Base-by-base conservation (phyloP, 352 stramenopile species). In the Thraustochytrium striatum region DNA sequence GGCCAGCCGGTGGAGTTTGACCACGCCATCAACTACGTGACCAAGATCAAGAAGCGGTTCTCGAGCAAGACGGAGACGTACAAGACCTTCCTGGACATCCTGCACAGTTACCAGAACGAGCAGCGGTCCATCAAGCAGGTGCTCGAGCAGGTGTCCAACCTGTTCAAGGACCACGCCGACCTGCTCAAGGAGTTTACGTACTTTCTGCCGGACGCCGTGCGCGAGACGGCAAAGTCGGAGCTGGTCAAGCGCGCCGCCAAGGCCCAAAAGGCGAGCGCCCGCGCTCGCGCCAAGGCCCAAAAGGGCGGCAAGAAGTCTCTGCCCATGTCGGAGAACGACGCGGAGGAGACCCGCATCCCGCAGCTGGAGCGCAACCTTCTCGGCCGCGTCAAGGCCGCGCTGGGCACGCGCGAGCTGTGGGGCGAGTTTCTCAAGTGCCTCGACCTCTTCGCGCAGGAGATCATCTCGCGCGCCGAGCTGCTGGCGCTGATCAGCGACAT, bases 51-150 rank as follows among this genome's bases (percentile, higher is more conserved):
- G 82, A 41, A 68, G 43, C 55, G 82, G 9, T 85, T 85, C 39
- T 61, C 55, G 11, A 57, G 99, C 53, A 72, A 86, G 2, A 68
- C 70, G 43, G 75, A 72, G 28, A 86, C 62, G 7, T 87, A 87
- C 73, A 86, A 84, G 89, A 87, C 97, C 72, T 99, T 99, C 85
- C 85, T 99, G 30, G 95, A 98, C 72, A 99, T 99, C 82, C 83
- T 99, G 61, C 96, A 99, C 87, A 99, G 95, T 21, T 99, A 99
- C 85, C 96, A 99, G 86, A 98, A 99, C 82, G 95, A 99, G 85
- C 95, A 99, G 84, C 90, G 95, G 13, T 96, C 92, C 8, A 99
- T 99, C 75, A 97, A 98, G 68, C 93, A 99, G 35, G 92, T 96
- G 30, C 69, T 89, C 28, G 82, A 90, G 62, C 94, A 99, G 88